Evolutionary conservation across 257 asterid species (phyloP), one percentile per base, ranked within the genome.

Genomic region (Jacaranda mimosifolia): DNA sequence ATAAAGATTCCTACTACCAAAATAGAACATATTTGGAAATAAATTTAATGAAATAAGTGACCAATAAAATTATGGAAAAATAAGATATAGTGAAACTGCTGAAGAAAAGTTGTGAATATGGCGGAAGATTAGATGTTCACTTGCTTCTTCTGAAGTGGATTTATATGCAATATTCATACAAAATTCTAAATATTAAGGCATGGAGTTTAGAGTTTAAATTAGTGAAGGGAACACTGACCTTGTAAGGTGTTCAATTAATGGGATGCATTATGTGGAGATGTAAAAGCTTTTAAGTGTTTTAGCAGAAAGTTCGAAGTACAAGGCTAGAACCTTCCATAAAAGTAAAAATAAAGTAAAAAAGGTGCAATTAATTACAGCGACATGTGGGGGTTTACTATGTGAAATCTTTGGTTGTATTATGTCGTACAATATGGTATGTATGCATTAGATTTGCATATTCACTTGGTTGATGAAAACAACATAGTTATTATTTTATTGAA

Each of bases 141-240:
- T 51, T 59, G 62, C 51, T 18, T 52, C n/a, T 43, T 26, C 6
- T 52, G 57, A 42, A 21, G 42, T 70, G 43, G 10, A 43, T 52
- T 18, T 70, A 56, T 52, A 43, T 26, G 45, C 17, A 63, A 63
- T 40, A 78, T 4, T 21, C 55, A 53, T 43, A 26, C 63, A 63
- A 53, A 53, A 57, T 62, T 71, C 67, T 39, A n/a, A 19, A 26
- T 39, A 49, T 9, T 6, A 62, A 62, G 32, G 8, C 18, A 19
- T 49, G 45, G 3, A 26, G 48, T 60, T 63, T 70, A 52, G 49
- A 43, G 46, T 26, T 63, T 52, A 11, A 26, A 26, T 26, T 26
- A 26, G 32, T 26, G 9, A 35, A 11, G 60, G 45, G 53, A n/a
- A 63, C 35, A 32, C 19, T 19, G 42, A 63, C 32, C 32, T 26